These are phyloP conservation scores for Gaeumannomyces tritici DNA, from an alignment of 2,329 filamentous ascomycete genomes.

Conservation along the genomic window DNA sequence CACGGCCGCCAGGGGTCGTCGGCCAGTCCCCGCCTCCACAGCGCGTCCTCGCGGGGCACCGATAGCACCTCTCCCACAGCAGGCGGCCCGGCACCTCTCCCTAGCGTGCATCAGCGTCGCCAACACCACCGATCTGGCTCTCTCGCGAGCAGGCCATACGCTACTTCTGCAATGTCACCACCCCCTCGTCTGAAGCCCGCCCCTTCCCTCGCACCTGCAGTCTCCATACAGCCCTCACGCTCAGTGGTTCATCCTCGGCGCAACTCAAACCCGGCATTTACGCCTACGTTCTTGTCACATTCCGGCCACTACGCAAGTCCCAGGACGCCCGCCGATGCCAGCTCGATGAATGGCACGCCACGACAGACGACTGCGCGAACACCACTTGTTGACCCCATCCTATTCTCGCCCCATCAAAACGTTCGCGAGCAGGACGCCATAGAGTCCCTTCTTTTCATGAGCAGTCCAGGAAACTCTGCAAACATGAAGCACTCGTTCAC, in stretches of 20 bases:
- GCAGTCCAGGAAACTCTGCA: conserved; percentile 63
- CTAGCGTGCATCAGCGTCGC: conserved; percentile 5
- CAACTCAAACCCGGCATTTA: conserved; percentile 38
- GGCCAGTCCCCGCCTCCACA: conserved; percentile 40
- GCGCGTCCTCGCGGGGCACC: conserved; percentile 24
- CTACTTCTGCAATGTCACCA: conserved; percentile 3
- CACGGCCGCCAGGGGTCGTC: conserved; percentile 40
- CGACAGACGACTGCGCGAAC: conserved; percentile 19
- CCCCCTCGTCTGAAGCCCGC: conserved; percentile 25
- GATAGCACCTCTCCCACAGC: conserved; percentile 12
- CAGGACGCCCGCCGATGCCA: conserved; percentile 27
- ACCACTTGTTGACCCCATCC: conserved; percentile 38
- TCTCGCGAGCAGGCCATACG: neutral
- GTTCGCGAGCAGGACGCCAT: conserved; percentile 72
- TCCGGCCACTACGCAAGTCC: conserved; percentile 27
- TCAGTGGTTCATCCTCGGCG: conserved; percentile 32
- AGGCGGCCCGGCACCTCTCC: neutral
- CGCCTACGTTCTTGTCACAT: conserved; percentile 39
- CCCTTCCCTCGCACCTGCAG: conserved; percentile 39
- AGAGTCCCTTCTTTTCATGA: conserved; percentile 73
- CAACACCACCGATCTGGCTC: conserved; percentile 1
- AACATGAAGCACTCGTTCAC: conserved; percentile 49
- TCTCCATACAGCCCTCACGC: conserved; percentile 41
- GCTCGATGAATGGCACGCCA: conserved; percentile 27
- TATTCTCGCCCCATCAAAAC: conserved; percentile 61